Conservation (phyloP, 805 yeast species). For the Yamadazyma akitaensis region DNA sequence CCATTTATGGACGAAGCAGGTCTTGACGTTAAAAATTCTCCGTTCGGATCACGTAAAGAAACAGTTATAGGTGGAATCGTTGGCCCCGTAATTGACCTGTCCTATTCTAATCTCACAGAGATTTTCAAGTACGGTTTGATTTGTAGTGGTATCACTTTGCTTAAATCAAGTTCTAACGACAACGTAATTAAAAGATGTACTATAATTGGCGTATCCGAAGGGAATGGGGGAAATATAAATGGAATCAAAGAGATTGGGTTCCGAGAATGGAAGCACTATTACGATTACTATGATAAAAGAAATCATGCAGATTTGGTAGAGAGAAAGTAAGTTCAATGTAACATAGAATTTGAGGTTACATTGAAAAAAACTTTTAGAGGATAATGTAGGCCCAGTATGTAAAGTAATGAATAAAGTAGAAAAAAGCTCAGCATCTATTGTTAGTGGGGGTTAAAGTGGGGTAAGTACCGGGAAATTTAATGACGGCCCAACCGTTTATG, state of each 20-base stretch:
- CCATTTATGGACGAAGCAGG: constrained; percentile 49
- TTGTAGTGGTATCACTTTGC: constrained; percentile 51
- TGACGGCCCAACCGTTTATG: too few species aligned
- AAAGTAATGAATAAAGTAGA: background rate
- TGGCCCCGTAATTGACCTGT: constrained; percentile 52
- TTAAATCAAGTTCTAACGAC: constrained; percentile 31
- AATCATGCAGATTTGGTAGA: constrained; percentile 6
- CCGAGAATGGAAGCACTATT: constrained; percentile 34
- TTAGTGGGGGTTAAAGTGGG: too few species aligned
- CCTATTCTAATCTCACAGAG: constrained; percentile 49
- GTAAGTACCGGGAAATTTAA: too few species aligned
- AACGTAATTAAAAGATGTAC: constrained; percentile 31
- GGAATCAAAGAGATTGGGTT: constrained; percentile 45
- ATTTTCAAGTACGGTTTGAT: constrained; percentile 56
- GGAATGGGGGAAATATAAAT: constrained; percentile 22
- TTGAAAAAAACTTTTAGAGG: background rate
- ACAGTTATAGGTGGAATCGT: constrained; percentile 47
- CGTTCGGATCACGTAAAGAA: background rate
- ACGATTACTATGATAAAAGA: constrained; percentile 31
- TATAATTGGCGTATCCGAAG: constrained; percentile 36
- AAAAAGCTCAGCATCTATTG: too few species aligned
- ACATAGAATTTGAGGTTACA: background rate
- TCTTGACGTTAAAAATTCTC: constrained; percentile 10
- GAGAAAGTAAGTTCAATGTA: background rate
- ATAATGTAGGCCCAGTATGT: background rate